These are phyloP conservation scores for Lipomyces yamanashiensis DNA, from an alignment of 805 yeast genomes.

Conservation along the genomic window DNA sequence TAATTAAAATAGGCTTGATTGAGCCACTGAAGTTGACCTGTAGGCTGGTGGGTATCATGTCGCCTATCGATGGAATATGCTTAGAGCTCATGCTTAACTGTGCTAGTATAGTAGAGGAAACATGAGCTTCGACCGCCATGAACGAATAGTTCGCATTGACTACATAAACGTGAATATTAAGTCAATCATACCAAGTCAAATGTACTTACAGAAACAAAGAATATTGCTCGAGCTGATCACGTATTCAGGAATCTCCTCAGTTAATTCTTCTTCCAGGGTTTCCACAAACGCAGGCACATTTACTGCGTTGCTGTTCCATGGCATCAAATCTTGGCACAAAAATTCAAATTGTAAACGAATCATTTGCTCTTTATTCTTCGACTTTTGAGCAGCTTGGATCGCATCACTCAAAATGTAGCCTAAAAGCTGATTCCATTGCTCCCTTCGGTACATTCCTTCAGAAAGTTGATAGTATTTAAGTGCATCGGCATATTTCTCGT, in stretches of 20 bases:
- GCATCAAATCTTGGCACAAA: slow-evolving; percentile 17
- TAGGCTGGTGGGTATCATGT: slow-evolving; percentile 10
- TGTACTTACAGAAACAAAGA: slow-evolving; percentile 20
- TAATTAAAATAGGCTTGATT: slow-evolving; percentile 19
- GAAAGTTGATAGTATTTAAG: slow-evolving; percentile 51
- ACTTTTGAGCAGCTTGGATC: slow-evolving; percentile 44
- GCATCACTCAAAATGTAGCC: slow-evolving; percentile 47
- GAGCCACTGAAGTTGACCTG: slow-evolving; percentile 26
- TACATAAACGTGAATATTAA: neutral
- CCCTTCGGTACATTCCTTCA: slow-evolving; percentile 48
- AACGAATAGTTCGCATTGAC: slow-evolving; percentile 29
- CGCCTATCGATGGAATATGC: slow-evolving; percentile 18
- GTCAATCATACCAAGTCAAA: neutral
- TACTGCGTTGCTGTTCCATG: slow-evolving; percentile 17
- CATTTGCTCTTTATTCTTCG: slow-evolving; percentile 17
- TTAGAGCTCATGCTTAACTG: slow-evolving; percentile 27
- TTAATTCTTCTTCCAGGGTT: neutral
- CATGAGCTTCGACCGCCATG: slow-evolving; percentile 19
- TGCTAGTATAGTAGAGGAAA: slow-evolving; percentile 11
- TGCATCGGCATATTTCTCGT: slow-evolving; percentile 49
- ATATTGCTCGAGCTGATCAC: slow-evolving; percentile 16
- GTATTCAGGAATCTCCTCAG: slow-evolving; percentile 3
- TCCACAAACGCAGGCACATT: slow-evolving; percentile 14
- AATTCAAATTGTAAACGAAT: slow-evolving; percentile 30
- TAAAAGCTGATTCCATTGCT: slow-evolving; percentile 50